phyloP scores from a whole-genome alignment of 2,329 filamentous ascomycete genomes.

The Apiospora rasikravindrae region DNA sequence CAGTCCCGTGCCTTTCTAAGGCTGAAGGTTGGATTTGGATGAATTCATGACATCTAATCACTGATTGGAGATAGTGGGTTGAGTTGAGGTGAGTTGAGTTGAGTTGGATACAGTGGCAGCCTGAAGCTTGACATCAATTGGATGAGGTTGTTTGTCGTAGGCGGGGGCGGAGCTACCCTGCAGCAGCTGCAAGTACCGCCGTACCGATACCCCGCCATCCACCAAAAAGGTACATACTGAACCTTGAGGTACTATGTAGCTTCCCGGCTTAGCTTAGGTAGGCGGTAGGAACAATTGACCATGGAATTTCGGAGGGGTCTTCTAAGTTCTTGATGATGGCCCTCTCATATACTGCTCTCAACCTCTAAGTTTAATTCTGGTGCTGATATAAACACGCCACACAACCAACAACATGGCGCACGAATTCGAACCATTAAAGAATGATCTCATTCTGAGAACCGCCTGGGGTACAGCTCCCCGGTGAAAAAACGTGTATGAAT shows the following conservation, averaged over 20 bases:
- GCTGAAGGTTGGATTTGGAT: neutral
- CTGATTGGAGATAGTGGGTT: neutral
- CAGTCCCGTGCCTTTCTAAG: conserved; percentile 2
- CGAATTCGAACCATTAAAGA: conserved; percentile 83
- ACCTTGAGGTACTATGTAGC: too few relatives aligned
- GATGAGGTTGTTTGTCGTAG: neutral
- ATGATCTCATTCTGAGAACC: conserved; percentile 88
- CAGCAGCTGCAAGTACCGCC: neutral
- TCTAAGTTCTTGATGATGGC: neutral
- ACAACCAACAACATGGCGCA: conserved; percentile 63
- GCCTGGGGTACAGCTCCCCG: conserved; percentile 71
- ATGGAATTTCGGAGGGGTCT: neutral
- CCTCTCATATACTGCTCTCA: conserved; percentile 3
- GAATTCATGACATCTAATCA: neutral
- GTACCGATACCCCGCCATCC: conserved; percentile 7
- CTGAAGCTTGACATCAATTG: neutral
- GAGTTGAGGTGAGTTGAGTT: neutral
- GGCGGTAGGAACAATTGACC: neutral
- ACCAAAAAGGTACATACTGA: too few relatives aligned
- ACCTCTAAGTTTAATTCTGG: neutral
- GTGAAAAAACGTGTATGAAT: neutral
- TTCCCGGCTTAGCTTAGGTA: neutral
- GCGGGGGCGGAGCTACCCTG: conserved; percentile 15
- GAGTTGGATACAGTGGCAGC: neutral
- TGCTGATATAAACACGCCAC: neutral